These are phyloP conservation scores for Penicillium pulvis DNA, from an alignment of 495 filamentous ascomycete species.

Conservation along the genomic window DNA sequence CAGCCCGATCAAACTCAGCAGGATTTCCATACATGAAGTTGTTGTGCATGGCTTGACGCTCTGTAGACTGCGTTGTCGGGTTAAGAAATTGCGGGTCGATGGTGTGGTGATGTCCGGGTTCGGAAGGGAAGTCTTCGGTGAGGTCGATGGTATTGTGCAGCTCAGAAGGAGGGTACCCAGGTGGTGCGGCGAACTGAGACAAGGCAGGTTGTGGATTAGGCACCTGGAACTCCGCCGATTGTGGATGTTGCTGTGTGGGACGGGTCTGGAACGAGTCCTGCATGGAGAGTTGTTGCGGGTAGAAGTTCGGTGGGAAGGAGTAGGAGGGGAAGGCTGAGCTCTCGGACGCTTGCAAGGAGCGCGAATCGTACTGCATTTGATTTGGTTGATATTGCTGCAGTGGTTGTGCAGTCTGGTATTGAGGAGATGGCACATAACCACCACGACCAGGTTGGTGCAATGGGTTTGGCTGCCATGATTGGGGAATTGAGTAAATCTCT, in stretches of 20 bases:
- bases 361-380: conserved; percentile 40
- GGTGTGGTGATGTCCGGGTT: conserved; percentile 30
- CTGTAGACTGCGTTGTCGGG: conserved; percentile 18
- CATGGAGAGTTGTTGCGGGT: conserved; percentile 33
- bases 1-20: conserved; percentile 26
- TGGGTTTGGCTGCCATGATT: conserved; percentile 41
- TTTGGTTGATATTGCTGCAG: conserved; percentile 38
- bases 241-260: conserved; percentile 28
- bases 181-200: conserved; percentile 29
- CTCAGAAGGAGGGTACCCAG: conserved; percentile 28
- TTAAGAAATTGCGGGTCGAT: conserved; percentile 47
- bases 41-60: conserved; percentile 24
- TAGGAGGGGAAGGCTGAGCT: conserved; percentile 38
- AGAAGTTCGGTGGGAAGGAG: conserved; percentile 36
- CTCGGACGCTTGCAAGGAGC: conserved; percentile 31
- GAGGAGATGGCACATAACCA: conserved; percentile 32
- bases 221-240: conserved; percentile 16
- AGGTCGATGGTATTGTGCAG: conserved; percentile 36
- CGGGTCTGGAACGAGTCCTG: conserved; percentile 33
- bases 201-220: conserved; percentile 26
- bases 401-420: conserved; percentile 33
- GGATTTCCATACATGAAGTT: conserved; percentile 36
- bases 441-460: conserved; percentile 33
- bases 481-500: conserved; percentile 40
- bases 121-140: conserved; percentile 34